Evolutionary conservation across 2,329 filamentous ascomycete species (phyloP), one percentile per base, ranked within the genome.

Genomic region (Epichloe uncinata): DNA sequence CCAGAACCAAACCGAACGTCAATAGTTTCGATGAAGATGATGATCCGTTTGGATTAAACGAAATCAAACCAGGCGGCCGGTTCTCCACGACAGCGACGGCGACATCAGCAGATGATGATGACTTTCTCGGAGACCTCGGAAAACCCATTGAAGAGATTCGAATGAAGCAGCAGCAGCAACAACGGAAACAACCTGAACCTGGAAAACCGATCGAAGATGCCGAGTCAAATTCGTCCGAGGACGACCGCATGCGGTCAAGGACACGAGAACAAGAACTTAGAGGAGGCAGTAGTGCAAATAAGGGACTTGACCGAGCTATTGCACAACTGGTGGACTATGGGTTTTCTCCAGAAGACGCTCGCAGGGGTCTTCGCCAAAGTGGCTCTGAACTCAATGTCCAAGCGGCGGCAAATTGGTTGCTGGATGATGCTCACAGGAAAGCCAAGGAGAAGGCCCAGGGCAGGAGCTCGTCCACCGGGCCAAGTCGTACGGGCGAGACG

Each of bases 261-360:
- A n/a, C 36, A 8, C 53, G 49, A 16, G 53, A 57, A 26, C 58
- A 54, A 34, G 59, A 53, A 42, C 22, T 51, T 12, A 56, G 59
- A 43, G 56, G 59, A 42, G 53, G 53, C 12, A 55, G 59, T 5
- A 60, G 53, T 41, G 52, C 58, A 16, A 60, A 57, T 37, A 60
- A 66, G 56, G 65, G 71, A 1, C 82, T 84, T 51, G 88, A 95
- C 60, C 80, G 78, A 56, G 87, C 89, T 9, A 79, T 97, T 26
- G 87, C 87, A 9, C 88, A 97, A 63, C 71, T 98, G 26, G 81
- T 96, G 3, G 91, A 96, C 57, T 97, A 97, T 79, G 93, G 93
- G 0, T 98, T 98, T 58, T 81, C 87, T 0, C 77, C 82, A 0
- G 87, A 95, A 52, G 88, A 89, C 60, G 85, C 93, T n/a, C 77